phyloP scores from a whole-genome alignment of 768 basidiomycete genomes.

The Boletus rubroflammeus region DNA sequence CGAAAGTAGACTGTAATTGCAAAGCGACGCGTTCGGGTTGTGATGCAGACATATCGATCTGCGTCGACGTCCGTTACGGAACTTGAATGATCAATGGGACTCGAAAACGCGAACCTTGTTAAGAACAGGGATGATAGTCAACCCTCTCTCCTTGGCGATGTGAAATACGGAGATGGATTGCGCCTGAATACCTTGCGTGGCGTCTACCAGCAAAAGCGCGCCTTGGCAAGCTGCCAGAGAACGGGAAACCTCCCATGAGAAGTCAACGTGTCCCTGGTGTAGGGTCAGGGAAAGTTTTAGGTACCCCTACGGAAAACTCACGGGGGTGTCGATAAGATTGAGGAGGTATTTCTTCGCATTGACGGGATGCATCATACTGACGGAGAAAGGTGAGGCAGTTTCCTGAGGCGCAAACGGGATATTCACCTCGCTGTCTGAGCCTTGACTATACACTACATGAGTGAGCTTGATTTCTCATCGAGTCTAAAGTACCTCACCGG shows the following conservation, averaged over 20 bases:
- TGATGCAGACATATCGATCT: constrained; percentile 93
- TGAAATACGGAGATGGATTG: constrained; percentile 96
- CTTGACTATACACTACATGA: constrained; percentile 57
- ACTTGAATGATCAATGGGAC: neutral
- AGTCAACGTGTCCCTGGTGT: constrained; percentile 89
- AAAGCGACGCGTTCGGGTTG: constrained; percentile 75
- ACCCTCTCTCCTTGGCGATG: constrained; percentile 73
- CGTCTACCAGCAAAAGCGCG: constrained; percentile 82
- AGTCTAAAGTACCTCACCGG: constrained; percentile 45
- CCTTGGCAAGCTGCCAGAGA: constrained; percentile 93
- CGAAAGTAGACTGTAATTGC: constrained; percentile 82
- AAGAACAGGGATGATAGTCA: constrained; percentile 84
- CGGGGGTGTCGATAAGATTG: constrained; percentile 96
- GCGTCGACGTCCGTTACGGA: neutral
- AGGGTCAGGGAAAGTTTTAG: neutral
- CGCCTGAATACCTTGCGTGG: constrained; percentile 97
- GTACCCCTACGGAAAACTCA: constrained; percentile 28
- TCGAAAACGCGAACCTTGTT: constrained; percentile 65
- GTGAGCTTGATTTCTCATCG: neutral
- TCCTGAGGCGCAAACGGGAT: neutral
- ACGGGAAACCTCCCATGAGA: constrained; percentile 94
- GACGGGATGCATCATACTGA: constrained; percentile 73
- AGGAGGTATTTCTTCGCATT: constrained; percentile 63
- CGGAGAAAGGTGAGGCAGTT: constrained; percentile 7
- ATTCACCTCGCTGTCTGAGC: constrained; percentile 89